A percentile compares a stretch with the other conserved stretches of the same genome.
These are phyloP conservation scores for Emmonsiellopsis sp. DNA, from an alignment of 2,329 filamentous ascomycete genomes.

Conservation along the genomic window DNA sequence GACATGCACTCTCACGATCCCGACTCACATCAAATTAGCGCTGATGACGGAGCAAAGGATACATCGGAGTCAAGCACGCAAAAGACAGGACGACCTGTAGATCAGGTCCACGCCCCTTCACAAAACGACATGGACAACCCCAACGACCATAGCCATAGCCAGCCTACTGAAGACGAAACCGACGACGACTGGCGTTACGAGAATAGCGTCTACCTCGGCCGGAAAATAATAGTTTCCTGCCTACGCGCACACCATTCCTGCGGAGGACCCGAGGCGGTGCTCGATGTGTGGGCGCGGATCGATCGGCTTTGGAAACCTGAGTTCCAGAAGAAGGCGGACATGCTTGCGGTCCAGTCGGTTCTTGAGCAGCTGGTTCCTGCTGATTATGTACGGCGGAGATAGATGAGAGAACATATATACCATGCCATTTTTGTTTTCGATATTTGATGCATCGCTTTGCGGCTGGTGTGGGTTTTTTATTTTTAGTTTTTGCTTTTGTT, in stretches of 20 bases:
- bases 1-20: not conserved
- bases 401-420: not conserved
- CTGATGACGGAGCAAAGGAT: not conserved
- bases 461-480: not conserved
- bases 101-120: not conserved
- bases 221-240: slow-evolving; percentile 29
- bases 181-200: slow-evolving; percentile 24
- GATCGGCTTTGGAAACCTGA: slow-evolving; percentile 32
- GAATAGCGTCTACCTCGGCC: slow-evolving; percentile 34
- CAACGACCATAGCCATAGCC: not conserved
- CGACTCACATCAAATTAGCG: not conserved
- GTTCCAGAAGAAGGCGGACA: slow-evolving; percentile 27
- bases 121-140: not conserved
- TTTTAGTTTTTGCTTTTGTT: not conserved
- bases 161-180: slow-evolving; percentile 12
- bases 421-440: not conserved
- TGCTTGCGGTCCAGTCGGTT: slow-evolving; percentile 28
- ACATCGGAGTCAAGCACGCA: not conserved
- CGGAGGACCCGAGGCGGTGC: slow-evolving; percentile 26
- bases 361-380: slow-evolving; percentile 24
- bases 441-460: not conserved
- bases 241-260: slow-evolving; percentile 32
- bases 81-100: not conserved
- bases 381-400: not conserved
- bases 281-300: slow-evolving; percentile 31